These are phyloP conservation scores for Echria macrotheca DNA, from an alignment of 495 filamentous ascomycete genomes.

Conservation along the genomic window DNA sequence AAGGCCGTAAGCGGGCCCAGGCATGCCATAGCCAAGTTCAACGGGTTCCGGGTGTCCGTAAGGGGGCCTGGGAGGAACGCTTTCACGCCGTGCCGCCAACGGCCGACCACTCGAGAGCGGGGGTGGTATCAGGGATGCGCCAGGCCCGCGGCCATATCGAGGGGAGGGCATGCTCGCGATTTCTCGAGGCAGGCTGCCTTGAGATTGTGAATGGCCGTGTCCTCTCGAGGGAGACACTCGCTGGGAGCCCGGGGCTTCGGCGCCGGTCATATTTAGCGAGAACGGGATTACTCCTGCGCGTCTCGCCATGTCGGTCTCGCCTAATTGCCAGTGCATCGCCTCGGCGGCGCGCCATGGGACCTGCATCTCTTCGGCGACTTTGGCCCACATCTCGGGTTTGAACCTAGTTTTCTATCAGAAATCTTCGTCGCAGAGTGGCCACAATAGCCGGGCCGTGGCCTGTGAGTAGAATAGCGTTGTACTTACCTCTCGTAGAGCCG, in stretches of 20 bases:
- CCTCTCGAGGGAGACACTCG: conserved; percentile 30
- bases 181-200: conserved; percentile 40
- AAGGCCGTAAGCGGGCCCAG: conserved; percentile 28
- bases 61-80: conserved; percentile 34
- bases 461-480: not conserved
- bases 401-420: conserved; percentile 55
- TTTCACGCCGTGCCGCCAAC: conserved; percentile 41
- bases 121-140: conserved; percentile 18
- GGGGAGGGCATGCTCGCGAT: conserved; percentile 27
- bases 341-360: conserved; percentile 94
- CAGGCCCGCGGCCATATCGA: conserved; percentile 31
- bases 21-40: conserved; percentile 30
- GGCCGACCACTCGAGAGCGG: conserved; percentile 19
- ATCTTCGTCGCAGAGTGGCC: not conserved
- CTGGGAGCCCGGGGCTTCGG: conserved; percentile 44
- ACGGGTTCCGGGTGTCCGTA: conserved; percentile 24
- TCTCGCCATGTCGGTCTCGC: conserved; percentile 85
- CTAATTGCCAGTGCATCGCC: conserved; percentile 97
- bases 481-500: conserved; percentile 90
- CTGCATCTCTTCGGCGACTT: conserved; percentile 89
- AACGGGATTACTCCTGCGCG: conserved; percentile 83
- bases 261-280: conserved; percentile 57
- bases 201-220: conserved; percentile 43
- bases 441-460: not conserved
- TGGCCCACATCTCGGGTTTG: conserved; percentile 95